Conservation (phyloP, 2,329 filamentous ascomycete genomes). For the Chaetomium sp. region DNA sequence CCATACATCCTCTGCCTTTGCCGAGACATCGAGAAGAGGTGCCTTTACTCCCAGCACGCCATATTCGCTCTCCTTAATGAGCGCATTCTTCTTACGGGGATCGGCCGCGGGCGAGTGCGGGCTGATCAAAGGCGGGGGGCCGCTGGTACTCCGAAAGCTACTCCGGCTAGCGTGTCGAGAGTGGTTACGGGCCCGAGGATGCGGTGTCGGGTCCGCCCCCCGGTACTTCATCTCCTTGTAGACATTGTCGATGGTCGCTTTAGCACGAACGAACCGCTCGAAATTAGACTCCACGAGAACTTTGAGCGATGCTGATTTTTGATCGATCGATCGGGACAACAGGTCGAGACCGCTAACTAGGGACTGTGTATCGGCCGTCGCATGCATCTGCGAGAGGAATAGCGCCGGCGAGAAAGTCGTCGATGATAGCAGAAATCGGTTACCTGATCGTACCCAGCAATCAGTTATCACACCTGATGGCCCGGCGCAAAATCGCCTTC, state of each 20-base stretch:
- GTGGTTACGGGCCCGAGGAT: constrained; percentile 41
- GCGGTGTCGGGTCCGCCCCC: constrained; percentile 46
- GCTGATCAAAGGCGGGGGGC: constrained; percentile 31
- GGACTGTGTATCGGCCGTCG: constrained; percentile 73
- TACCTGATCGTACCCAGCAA: constrained; percentile 45
- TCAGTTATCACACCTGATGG: constrained; percentile 16
- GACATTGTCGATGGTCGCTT: constrained; percentile 96
- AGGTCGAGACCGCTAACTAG: constrained; percentile 77
- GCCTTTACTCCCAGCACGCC: constrained; percentile 82
- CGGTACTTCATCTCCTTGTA: constrained; percentile 94
- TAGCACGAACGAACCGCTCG: constrained; percentile 93
- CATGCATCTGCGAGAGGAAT: constrained; percentile 89
- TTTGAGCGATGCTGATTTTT: constrained; percentile 95
- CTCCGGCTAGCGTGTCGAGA: constrained; percentile 62
- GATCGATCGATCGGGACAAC: constrained; percentile 86
- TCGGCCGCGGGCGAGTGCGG: constrained; percentile 40
- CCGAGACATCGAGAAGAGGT: constrained; percentile 80
- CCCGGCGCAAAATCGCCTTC: background rate
- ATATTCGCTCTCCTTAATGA: constrained; percentile 88
- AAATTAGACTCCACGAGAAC: constrained; percentile 97
- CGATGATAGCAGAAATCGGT: constrained; percentile 90
- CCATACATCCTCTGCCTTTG: constrained; percentile 96
- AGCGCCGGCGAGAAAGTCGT: constrained; percentile 90
- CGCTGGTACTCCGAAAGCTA: constrained; percentile 52
- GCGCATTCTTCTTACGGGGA: constrained; percentile 74